Evolutionary conservation across 805 yeast species (phyloP).

Genomic region (Teunomyces stri): DNA sequence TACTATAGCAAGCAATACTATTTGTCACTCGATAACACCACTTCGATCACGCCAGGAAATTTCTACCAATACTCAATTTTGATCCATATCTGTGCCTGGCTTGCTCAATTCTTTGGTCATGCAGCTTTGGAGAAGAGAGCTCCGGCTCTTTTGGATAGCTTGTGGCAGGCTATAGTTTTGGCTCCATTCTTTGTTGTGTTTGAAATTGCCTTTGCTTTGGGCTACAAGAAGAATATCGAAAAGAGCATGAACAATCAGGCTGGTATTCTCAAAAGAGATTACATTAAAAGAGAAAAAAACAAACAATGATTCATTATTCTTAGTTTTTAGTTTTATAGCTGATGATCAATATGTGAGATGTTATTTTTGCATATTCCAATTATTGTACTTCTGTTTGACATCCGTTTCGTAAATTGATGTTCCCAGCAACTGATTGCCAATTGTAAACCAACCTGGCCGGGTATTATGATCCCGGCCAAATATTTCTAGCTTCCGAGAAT

Average conservation of each 20-base stretch:
- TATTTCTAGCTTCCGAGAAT: conserved; percentile 78
- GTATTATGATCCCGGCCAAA: conserved; percentile 87
- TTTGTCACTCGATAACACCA: conserved; percentile 15
- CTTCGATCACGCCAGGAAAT: conserved; percentile 13
- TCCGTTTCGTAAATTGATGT: conserved; percentile 58
- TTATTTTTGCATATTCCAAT: not conserved
- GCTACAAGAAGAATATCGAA: conserved; percentile 53
- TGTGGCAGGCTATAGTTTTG: conserved; percentile 78
- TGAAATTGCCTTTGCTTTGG: conserved; percentile 70
- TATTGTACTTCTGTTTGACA: conserved; percentile 43
- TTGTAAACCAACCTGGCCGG: conserved; percentile 84
- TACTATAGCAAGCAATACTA: conserved; percentile 21
- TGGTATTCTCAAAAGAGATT: conserved; percentile 37
- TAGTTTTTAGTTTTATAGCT: not conserved
- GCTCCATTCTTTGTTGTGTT: conserved; percentile 89
- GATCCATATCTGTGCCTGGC: conserved; percentile 64
- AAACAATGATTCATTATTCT: not conserved
- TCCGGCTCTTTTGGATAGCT: conserved; percentile 83
- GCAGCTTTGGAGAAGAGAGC: conserved; percentile 75
- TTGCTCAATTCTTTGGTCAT: conserved; percentile 85
- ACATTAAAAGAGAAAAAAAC: conserved; percentile 13
- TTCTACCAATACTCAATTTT: conserved; percentile 28
- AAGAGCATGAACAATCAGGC: conserved; percentile 49
- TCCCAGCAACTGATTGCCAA: conserved; percentile 76
- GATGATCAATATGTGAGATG: not conserved